These are phyloP conservation scores for Amesomyces nigricolor DNA, from an alignment of 2,329 filamentous ascomycete genomes.

Conservation along the genomic window DNA sequence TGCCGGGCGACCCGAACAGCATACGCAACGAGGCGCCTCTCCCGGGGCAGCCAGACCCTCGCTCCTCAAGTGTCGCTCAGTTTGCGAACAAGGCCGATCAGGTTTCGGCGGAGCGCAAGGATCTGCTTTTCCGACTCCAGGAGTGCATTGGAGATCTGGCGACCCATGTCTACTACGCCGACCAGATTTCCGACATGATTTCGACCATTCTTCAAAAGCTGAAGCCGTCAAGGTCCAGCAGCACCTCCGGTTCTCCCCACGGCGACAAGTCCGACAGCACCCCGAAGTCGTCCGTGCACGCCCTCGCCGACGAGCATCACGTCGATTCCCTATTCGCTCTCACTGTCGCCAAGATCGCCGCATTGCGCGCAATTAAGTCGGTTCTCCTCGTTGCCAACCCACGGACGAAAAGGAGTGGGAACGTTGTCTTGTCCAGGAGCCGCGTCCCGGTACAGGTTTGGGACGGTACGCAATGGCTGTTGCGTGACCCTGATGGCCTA, in stretches of 20 bases:
- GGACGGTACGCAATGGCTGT: conserved; percentile 94
- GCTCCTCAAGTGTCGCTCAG: conserved; percentile 25
- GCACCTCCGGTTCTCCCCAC: conserved; percentile 37
- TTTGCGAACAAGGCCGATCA: conserved; percentile 34
- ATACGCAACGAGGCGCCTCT: conserved; percentile 26
- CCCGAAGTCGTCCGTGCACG: conserved; percentile 31
- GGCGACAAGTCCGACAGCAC: conserved; percentile 45
- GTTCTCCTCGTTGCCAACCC: conserved; percentile 78
- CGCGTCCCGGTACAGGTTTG: conserved; percentile 76
- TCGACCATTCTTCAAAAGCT: conserved; percentile 71
- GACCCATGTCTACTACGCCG: conserved; percentile 93
- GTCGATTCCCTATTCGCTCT: conserved; percentile 50
- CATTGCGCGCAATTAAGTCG: conserved; percentile 72
- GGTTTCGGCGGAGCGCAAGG: conserved; percentile 47
- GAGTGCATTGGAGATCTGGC: conserved; percentile 84
- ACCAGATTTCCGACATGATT: conserved; percentile 94
- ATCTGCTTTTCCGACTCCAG: conserved; percentile 66
- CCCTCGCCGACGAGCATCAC: conserved; percentile 34
- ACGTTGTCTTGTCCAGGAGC: conserved; percentile 62
- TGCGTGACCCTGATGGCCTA: conserved; percentile 70
- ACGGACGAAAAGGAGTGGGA: conserved; percentile 52
- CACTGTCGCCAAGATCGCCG: conserved; percentile 53
- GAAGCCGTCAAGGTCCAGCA: conserved; percentile 54
- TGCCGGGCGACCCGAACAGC: conserved; percentile 40
- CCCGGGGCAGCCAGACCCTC: conserved; percentile 28